Evolutionary conservation across 805 yeast species (phyloP), one percentile per base, ranked within the genome.

Genomic region (Myxozyma mucilagina): DNA sequence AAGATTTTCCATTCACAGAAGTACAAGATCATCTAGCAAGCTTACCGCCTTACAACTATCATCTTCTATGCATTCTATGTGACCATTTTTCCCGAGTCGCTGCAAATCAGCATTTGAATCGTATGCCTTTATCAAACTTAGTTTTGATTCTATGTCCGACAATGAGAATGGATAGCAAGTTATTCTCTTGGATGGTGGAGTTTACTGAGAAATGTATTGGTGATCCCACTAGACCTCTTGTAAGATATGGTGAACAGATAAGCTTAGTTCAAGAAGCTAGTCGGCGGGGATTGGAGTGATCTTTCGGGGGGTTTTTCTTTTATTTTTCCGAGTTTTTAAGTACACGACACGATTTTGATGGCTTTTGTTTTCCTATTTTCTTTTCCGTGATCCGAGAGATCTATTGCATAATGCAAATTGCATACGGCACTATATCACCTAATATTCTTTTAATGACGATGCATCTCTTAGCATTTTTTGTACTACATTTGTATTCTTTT

Each of bases 91-190:
- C 63, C 31, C 43, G 34, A 18, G 72, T 73, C 7, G 66, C 67
- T 29, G 53, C 39, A 4, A 32, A 61, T 13, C 34, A 59, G 24
- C 45, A 57, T 35, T 42, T 18, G 16, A 73, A 73, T 60, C 59
- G 68, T 13, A 73, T 73, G 75, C 48, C 74, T 14, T 54, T 68
- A 10, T 60, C 66, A 14, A 73, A 71, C 54, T 56, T 73, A 53
- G 68, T 73, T 13, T 59, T 71, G 38, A 67, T 72, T 11, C 61
- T 73, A 11, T 69, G 72, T 35, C 75, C 75, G 2, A 70, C 75
- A 6, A 57, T 73, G 59, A 60, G 71, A 14, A 66, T 73, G 39
- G 69, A 67, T 51, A 60, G 55, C 53, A 59, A 43, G 45, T 60
- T 47, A 52, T 72, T 55, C 60, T 68, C 55, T 16, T 64, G 66